Conservation (phyloP, 2,329 filamentous ascomycete species). For the Escovopsis sp. region DNA sequence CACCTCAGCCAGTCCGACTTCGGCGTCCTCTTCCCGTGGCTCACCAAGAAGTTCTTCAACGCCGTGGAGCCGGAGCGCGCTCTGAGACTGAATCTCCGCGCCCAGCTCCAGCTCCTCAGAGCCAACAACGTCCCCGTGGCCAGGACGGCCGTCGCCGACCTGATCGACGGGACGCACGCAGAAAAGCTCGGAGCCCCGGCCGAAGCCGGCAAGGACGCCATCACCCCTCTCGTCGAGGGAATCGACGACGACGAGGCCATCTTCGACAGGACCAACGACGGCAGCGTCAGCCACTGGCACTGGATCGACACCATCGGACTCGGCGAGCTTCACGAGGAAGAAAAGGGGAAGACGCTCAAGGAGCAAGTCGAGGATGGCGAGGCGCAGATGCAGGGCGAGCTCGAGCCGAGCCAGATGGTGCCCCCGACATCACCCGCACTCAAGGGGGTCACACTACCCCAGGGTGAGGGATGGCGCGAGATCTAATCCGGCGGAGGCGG, state of each 20-base stretch:
- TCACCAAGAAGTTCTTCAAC: conserved; percentile 43
- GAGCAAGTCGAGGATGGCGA: conserved; percentile 22
- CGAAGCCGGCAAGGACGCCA: conserved; percentile 3
- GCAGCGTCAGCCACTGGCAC: conserved; percentile 31
- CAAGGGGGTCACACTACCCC: conserved; percentile 10
- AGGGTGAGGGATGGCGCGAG: conserved; percentile 39
- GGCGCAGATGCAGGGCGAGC: conserved; percentile 19
- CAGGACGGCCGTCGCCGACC: conserved; percentile 33
- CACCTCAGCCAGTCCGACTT: conserved; percentile 78
- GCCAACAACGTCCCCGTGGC: conserved; percentile 33
- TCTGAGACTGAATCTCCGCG: conserved; percentile 43
- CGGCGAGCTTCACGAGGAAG: conserved; percentile 19
- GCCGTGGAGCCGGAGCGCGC: conserved; percentile 43
- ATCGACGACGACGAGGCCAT: conserved; percentile 36
- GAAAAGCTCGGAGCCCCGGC: conserved; percentile 20
- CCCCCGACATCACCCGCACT: not conserved
- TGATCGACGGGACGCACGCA: conserved; percentile 31
- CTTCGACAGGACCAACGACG: conserved; percentile 27
- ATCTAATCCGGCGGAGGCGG: conserved; percentile 15
- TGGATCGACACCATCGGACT: conserved; percentile 40
- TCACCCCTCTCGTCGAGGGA: conserved; percentile 11
- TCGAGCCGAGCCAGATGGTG: conserved; percentile 19
- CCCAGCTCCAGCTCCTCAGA: conserved; percentile 41
- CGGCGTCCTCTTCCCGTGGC: conserved; percentile 64
- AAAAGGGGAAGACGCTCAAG: conserved; percentile 15